phyloP scores from a whole-genome alignment of 257 asterid genomes.

The Fraxinus americana region DNA sequence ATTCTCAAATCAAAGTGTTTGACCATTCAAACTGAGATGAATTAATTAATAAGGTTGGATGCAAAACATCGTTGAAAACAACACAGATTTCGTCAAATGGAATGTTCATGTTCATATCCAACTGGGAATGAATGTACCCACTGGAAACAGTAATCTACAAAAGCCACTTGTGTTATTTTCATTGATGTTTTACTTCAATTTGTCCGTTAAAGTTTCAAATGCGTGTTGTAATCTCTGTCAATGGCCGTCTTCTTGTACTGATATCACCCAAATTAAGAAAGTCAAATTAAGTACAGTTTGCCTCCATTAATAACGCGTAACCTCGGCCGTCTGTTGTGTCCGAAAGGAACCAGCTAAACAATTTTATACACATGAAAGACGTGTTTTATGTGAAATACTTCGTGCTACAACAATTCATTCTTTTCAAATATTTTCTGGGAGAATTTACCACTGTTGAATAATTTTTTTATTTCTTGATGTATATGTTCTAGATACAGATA shows the following conservation, averaged over 20 bases:
- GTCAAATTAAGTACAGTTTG: constrained; percentile 21
- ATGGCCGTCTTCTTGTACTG: constrained; percentile 18
- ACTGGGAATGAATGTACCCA: constrained; percentile 5
- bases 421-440: background rate
- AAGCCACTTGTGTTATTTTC: constrained; percentile 32
- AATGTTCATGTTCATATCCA: background rate
- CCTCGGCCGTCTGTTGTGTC: constrained; percentile 21
- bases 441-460: too few species aligned
- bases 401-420: background rate
- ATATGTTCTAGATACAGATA: too few species aligned
- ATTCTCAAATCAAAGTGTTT: background rate
- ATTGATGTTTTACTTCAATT: background rate
- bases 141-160: background rate
- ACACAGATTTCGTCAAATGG: background rate
- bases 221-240: constrained; percentile 5
- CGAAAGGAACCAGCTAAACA: background rate
- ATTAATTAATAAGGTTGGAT: background rate
- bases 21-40: background rate
- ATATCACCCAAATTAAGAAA: background rate
- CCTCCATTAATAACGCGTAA: constrained; percentile 25
- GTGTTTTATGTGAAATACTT: background rate
- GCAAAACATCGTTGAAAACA: background rate
- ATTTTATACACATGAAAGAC: background rate
- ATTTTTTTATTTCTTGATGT: too few species aligned
- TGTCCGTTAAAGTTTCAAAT: background rate